Conservation (phyloP, 1,284 basidiomycete genomes). For the Rhodofomes roseus region DNA sequence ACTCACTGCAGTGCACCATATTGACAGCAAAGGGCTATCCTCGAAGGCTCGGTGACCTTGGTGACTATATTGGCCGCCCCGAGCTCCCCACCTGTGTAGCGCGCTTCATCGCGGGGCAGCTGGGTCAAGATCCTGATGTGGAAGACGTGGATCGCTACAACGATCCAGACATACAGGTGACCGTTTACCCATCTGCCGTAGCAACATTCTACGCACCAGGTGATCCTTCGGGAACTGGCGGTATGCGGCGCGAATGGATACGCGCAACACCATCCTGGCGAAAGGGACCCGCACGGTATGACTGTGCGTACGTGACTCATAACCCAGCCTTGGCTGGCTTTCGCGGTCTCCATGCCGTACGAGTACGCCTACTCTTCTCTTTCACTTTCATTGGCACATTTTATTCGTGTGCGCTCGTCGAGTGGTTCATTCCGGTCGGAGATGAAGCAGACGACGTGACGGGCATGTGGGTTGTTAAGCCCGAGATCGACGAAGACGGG, state of each 20-base stretch:
- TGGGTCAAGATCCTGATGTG: background rate
- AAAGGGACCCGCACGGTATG: background rate
- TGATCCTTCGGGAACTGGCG: slow-evolving; percentile 18
- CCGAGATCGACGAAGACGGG: slow-evolving; percentile 5
- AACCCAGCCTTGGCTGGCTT: background rate
- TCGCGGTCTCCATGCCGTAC: slow-evolving; percentile 2
- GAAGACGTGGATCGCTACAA: background rate
- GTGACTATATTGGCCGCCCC: background rate
- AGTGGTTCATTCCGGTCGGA: slow-evolving; percentile 12
- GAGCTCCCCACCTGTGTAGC: background rate
- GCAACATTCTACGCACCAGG: slow-evolving; percentile 23
- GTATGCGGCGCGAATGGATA: slow-evolving; percentile 23
- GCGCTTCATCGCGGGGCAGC: background rate
- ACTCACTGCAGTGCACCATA: background rate
- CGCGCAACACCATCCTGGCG: slow-evolving; percentile 15
- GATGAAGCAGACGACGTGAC: slow-evolving; percentile 13
- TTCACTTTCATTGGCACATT: background rate
- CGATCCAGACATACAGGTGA: background rate
- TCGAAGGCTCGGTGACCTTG: background rate
- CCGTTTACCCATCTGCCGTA: slow-evolving; percentile 12
- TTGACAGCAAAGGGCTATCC: background rate
- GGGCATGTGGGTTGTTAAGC: slow-evolving; percentile 20
- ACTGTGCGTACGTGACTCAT: slow-evolving; percentile 9
- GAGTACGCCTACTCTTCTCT: slow-evolving; percentile 6
- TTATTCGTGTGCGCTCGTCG: slow-evolving; percentile 18